Percentiles rank a stretch among this genome's conserved stretches.
phyloP scores from a whole-genome alignment of 2,329 filamentous ascomycete genomes.

The Epichloe brachyelytri region DNA sequence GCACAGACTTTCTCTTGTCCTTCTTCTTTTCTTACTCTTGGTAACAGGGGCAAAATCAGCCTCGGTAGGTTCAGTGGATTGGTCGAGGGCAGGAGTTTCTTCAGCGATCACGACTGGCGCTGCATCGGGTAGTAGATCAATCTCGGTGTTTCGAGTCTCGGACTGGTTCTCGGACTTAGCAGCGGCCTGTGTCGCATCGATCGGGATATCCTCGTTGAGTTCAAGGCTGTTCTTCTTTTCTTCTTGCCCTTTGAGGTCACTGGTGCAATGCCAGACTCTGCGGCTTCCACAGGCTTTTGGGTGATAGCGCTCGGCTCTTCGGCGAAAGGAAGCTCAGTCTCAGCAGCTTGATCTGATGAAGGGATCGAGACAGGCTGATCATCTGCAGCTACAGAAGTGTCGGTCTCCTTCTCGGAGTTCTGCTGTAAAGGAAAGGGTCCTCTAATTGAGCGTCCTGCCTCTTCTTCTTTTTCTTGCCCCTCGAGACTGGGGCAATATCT shows the following conservation, averaged over 20 bases:
- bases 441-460: conserved; percentile 11
- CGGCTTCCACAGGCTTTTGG: not conserved
- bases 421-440: conserved; percentile 4
- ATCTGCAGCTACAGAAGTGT: not conserved
- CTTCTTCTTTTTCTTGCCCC: conserved; percentile 15
- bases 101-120: not conserved
- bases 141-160: not conserved
- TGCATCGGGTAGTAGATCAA: not conserved
- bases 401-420: conserved; percentile 5
- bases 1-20: conserved; percentile 9
- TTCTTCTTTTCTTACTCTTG: conserved; percentile 6
- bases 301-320: not conserved
- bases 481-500: conserved; percentile 5
- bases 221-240: conserved; percentile 6
- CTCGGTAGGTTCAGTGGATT: not conserved
- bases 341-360: not conserved
- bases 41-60: not conserved
- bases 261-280: not conserved
- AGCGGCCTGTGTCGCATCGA: not conserved
- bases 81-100: not conserved
- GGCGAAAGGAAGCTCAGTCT: not conserved
- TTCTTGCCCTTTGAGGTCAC: conserved; percentile 6
- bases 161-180: not conserved
- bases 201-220: not conserved
- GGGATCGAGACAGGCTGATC: not conserved